phyloP scores from a whole-genome alignment of 768 basidiomycete species.

The Suillus decipiens region DNA sequence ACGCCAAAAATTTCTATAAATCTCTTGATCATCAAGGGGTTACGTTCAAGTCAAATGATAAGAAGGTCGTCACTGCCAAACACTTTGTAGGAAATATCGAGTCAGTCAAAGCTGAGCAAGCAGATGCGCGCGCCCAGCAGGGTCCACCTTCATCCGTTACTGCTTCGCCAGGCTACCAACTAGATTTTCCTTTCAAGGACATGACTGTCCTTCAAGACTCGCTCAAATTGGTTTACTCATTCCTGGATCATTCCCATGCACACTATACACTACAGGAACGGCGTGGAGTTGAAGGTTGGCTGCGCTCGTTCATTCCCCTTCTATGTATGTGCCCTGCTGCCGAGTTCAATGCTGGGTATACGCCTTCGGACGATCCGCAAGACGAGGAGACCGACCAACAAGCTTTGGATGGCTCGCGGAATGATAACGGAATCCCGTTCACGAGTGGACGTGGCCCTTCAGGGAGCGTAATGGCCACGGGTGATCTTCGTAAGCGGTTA shows the following conservation, averaged over 20 bases:
- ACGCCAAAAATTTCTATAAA: slow-evolving; percentile 98
- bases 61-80: slow-evolving; percentile 86
- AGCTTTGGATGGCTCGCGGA: slow-evolving; percentile 17
- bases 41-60: slow-evolving; percentile 94
- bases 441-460: slow-evolving; percentile 43
- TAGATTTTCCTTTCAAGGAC: slow-evolving; percentile 79
- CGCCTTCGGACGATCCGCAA: slow-evolving; percentile 51
- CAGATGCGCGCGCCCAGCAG: slow-evolving; percentile 34
- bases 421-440: slow-evolving; percentile 43
- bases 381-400: slow-evolving; percentile 37
- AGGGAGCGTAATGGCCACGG: slow-evolving; percentile 53
- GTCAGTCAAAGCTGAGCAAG: slow-evolving; percentile 59
- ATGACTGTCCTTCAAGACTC: slow-evolving; percentile 82
- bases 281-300: slow-evolving; percentile 79
- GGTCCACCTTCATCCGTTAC: slow-evolving; percentile 40
- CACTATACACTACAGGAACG: slow-evolving; percentile 78
- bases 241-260: slow-evolving; percentile 83
- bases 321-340: slow-evolving; percentile 71
- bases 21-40: slow-evolving; percentile 95
- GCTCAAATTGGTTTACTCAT: slow-evolving; percentile 87
- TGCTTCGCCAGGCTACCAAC: slow-evolving; percentile 64
- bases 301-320: slow-evolving; percentile 81
- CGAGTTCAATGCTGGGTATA: slow-evolving; percentile 67
- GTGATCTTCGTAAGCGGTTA: slow-evolving; percentile 79
- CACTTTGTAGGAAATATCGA: slow-evolving; percentile 83